Evolutionary conservation across 2,329 filamentous ascomycete genomes (phyloP).

Genomic region (Pseudogymnoascus pannorum): DNA sequence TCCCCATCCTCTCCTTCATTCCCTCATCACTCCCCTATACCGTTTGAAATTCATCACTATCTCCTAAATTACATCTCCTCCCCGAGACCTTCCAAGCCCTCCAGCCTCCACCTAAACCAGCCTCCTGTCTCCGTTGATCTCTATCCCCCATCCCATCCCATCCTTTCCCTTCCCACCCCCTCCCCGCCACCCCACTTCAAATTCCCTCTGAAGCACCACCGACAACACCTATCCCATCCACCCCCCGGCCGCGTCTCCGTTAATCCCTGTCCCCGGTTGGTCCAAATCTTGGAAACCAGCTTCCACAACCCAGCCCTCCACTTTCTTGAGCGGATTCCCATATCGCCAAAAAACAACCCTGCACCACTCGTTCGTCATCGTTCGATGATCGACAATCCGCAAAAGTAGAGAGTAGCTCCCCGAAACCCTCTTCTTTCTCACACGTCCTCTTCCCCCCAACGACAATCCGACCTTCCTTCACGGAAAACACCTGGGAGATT

Average conservation of each 20-base stretch:
- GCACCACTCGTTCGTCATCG: not conserved
- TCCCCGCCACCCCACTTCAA: not conserved
- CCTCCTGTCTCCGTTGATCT: not conserved
- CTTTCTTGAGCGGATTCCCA: not conserved
- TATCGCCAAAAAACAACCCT: not conserved
- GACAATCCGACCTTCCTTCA: not conserved
- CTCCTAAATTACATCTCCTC: not conserved
- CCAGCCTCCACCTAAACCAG: not conserved
- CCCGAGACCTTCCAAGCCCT: not conserved
- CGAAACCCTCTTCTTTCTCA: not conserved
- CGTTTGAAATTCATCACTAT: not conserved
- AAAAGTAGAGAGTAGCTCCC: not conserved
- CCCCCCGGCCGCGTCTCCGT: conserved; percentile 22
- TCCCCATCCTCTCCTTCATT: conserved; percentile 10
- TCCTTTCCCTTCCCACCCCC: no score
- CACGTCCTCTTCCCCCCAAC: not conserved
- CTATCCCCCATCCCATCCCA: not conserved
- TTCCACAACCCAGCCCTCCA: not conserved
- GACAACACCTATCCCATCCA: conserved; percentile 21
- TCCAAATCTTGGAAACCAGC: not conserved
- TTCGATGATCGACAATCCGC: not conserved
- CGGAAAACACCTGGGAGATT: not conserved
- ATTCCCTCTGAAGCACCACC: conserved; percentile 14
- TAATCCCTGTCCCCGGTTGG: not conserved
- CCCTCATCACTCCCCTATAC: not conserved